Evolutionary conservation across 2,329 filamentous ascomycete species (phyloP), one percentile per base, ranked within the genome.

Genomic region (Colletotrichum lupini): DNA sequence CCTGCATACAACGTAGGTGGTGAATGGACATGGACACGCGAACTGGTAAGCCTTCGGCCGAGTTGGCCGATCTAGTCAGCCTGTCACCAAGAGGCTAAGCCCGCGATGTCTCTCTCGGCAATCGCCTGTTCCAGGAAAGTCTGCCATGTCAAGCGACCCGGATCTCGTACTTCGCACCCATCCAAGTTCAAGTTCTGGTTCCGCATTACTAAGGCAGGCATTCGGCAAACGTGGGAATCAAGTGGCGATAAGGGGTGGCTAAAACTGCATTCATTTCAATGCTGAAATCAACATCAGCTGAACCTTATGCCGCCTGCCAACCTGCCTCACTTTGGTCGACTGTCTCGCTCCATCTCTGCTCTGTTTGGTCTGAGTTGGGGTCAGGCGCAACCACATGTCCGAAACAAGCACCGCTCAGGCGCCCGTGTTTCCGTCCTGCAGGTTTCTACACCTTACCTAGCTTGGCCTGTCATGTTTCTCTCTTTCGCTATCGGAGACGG

Each of bases 371-470:
- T 42, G 55, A 37, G 60, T 56, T 58, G 58, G 49, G 52, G 70
- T 49, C 70, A 70, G 67, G 67, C 67, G 60, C 60, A 35, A 66
- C 68, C 60, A 61, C 56, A 61, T 57, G 67, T 62, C 67, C 71
- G 71, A 73, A 73, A 73, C 71, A 73, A 30, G 32, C 37, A 30
- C 28, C 67, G 67, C 71, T 73, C 71, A 73, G 71, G 60, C 71
- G 56, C 55, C 61, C 49, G 67, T 73, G 70, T 73, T 64, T 73
- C 67, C 60, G 35, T 66, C 49, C 67, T 66, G 67, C 71, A 73
- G 61, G 55, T 66, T 56, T 57, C 49, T 62, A 32, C 60, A 32
- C 46, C 42, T 42, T 66, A 61, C 60, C 60, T 37, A 61, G 60
- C 60, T 49, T 57, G 61, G 67, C 49, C 28, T 28, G 70, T 66